Conservation (phyloP, 139 green algal genomes). For the Zygnema cylindricum region DNA sequence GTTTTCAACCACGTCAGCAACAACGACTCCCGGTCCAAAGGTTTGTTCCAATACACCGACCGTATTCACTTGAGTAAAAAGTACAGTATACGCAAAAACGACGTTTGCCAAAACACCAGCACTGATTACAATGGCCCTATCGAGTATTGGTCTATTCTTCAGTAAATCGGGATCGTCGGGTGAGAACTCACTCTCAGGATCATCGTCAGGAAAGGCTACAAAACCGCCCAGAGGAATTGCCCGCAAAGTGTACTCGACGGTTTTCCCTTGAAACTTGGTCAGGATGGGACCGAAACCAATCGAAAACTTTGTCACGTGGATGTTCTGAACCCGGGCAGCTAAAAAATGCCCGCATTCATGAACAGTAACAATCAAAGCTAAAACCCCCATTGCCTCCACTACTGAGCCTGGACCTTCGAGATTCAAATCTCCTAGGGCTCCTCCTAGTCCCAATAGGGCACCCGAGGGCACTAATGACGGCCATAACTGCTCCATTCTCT, state of each 20-base stretch:
- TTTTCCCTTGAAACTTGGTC: slow-evolving; percentile 69
- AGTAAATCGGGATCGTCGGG: slow-evolving; percentile 93
- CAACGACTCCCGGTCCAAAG: slow-evolving; percentile 36
- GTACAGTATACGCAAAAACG: slow-evolving; percentile 84
- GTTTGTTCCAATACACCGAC: slow-evolving; percentile 56
- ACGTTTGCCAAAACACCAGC: slow-evolving; percentile 94
- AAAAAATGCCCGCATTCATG: slow-evolving; percentile 93
- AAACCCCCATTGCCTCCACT: slow-evolving; percentile 76
- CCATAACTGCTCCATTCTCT: no score
- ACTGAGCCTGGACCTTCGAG: slow-evolving; percentile 70
- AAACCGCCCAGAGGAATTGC: slow-evolving; percentile 93
- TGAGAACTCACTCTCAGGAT: slow-evolving; percentile 70
- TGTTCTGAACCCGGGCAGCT: slow-evolving; percentile 83
- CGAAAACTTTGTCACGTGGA: slow-evolving; percentile 93
- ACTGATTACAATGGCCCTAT: slow-evolving; percentile 83
- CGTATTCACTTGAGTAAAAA: slow-evolving; percentile 79
- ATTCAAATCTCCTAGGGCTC: slow-evolving; percentile 63
- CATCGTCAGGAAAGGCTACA: slow-evolving; percentile 97
- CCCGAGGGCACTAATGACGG: neutral
- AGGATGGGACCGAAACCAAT: slow-evolving; percentile 94
- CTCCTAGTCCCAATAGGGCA: neutral
- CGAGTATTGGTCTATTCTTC: slow-evolving; percentile 82
- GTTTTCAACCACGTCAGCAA: slow-evolving; percentile 39
- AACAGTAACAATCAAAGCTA: slow-evolving; percentile 87
- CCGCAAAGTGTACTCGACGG: slow-evolving; percentile 92